Base-by-base conservation (phyloP, 306 rosid species). In the Corylus americana region DNA sequence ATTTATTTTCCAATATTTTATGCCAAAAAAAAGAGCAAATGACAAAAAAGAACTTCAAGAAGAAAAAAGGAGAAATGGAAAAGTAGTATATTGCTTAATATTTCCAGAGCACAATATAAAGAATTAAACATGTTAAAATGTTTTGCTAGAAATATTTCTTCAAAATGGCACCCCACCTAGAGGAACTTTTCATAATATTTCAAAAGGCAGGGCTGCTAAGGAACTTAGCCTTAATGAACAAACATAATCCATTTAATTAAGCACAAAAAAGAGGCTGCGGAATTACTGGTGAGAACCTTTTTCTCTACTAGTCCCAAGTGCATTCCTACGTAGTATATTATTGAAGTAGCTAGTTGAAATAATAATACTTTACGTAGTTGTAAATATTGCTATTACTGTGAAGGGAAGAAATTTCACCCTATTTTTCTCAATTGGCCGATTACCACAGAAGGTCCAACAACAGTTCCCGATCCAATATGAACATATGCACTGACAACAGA, bases 361-460 rank as follows among this genome's bases (percentile, higher is more conserved):
- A 63, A 47, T 14, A 27, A 70, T 4, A 53, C n/a, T 17, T 13
- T 10, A 5, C 55, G 18, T 54, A 76, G 54, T 61, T 51, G 55
- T 48, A 82, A 64, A 49, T 8, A 4, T 44, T 63, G 4, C 51
- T 42, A 45, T 11, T 39, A 50, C n/a, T 13, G 51, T 10, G 37
- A 12, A 53, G 53, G 74, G 53, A 66, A 37, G 7, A 47, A 76
- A 79, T 27, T 69, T 57, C 82, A 94, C 97, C 97, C 93, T 49
- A 92, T 90, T 75, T 70, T 84, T 13, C 97, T 77, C 17, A 91
- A 92, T 82, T 89, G 89, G 29, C 93, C 88, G 70, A 95, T 75
- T 1, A 77, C 42, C 72, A 94, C 97, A 75, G 85, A 87, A 84
- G 91, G 92, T 29, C 98, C 98, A 84, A 95, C 68, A 74, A 92